Percentiles rank a stretch among this genome's conserved stretches.
These are phyloP conservation scores for Neophaeococcomyces mojaviensis DNA, from an alignment of 2,329 filamentous ascomycete species.

Conservation along the genomic window DNA sequence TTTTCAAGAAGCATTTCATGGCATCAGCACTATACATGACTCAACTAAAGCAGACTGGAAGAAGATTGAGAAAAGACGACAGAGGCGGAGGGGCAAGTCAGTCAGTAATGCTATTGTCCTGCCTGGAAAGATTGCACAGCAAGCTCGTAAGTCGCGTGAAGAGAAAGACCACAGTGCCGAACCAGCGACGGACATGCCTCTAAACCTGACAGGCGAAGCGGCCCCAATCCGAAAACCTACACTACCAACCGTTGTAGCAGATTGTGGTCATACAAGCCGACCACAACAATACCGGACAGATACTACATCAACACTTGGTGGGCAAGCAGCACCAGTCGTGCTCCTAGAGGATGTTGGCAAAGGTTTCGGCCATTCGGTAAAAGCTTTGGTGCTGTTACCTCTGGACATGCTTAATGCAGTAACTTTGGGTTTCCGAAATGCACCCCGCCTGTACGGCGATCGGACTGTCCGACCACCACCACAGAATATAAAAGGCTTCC, in stretches of 20 bases:
- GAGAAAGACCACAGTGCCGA: constrained; percentile 12
- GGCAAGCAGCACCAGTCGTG: constrained; percentile 10
- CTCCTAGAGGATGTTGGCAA: constrained; percentile 18
- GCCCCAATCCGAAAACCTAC: constrained; percentile 11
- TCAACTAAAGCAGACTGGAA: constrained; percentile 42
- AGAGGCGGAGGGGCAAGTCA: constrained; percentile 25
- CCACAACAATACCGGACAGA: neutral
- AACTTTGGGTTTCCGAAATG: constrained; percentile 47
- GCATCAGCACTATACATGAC: constrained; percentile 42
- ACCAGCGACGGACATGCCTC: neutral
- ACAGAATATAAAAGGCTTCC: constrained; percentile 37
- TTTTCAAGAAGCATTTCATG: constrained; percentile 40
- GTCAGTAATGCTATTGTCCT: constrained; percentile 13
- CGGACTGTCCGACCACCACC: constrained; percentile 39
- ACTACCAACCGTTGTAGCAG: neutral
- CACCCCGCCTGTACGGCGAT: constrained; percentile 47
- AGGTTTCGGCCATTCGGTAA: constrained; percentile 19
- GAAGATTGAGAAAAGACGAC: constrained; percentile 38
- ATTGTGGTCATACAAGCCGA: neutral
- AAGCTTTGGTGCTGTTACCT: constrained; percentile 27
- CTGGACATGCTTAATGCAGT: constrained; percentile 44
- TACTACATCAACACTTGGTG: constrained; percentile 9
- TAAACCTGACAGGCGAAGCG: constrained; percentile 18
- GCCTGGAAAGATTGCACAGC: constrained; percentile 18
- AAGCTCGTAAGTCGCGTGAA: constrained; percentile 11